Conservation (phyloP, 768 basidiomycete species). For the Kwoniella shandongensis region DNA sequence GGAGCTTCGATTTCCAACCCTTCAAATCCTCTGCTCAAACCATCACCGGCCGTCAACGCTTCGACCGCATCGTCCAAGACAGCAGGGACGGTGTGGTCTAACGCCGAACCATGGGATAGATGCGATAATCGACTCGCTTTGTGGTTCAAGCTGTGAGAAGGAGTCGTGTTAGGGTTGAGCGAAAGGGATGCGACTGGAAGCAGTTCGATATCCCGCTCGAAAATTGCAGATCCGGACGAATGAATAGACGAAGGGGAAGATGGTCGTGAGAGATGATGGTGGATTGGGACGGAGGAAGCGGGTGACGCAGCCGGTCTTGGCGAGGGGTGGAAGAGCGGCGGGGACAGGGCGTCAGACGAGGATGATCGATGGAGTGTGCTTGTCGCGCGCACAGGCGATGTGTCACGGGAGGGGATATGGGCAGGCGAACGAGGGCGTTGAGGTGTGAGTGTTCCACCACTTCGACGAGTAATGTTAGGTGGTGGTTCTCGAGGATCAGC, state of each 20-base stretch:
- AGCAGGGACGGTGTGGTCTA: conserved; percentile 66
- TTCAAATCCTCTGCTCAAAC: conserved; percentile 18
- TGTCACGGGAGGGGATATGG: conserved; percentile 12
- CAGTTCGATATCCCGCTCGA: conserved; percentile 81
- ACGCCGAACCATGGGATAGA: conserved; percentile 62
- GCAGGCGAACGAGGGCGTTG: conserved; percentile 26
- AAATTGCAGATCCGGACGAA: conserved; percentile 84
- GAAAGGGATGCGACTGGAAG: conserved; percentile 43
- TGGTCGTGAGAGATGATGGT: conserved; percentile 40
- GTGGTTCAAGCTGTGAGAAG: conserved; percentile 40
- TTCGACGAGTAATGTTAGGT: conserved; percentile 22
- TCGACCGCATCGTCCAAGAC: conserved; percentile 81
- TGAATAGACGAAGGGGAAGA: conserved; percentile 54
- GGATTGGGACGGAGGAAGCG: conserved; percentile 50
- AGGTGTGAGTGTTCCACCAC: conserved; percentile 36
- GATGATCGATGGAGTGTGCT: conserved; percentile 4
- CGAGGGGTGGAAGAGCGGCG: conserved; percentile 13
- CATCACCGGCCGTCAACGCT: conserved; percentile 57
- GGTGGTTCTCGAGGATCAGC: conserved; percentile 49
- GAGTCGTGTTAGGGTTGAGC: conserved; percentile 38
- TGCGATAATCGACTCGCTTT: conserved; percentile 46
- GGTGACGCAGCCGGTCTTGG: conserved; percentile 12
- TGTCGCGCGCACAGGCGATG: conserved; percentile 8
- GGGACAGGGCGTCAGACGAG: conserved; percentile 9
- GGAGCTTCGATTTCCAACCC: conserved; percentile 49